Percentiles rank a stretch among this genome's conserved stretches.
These are phyloP conservation scores for Cornus suecica DNA, from an alignment of 148 eudicot genomes.

Conservation along the genomic window DNA sequence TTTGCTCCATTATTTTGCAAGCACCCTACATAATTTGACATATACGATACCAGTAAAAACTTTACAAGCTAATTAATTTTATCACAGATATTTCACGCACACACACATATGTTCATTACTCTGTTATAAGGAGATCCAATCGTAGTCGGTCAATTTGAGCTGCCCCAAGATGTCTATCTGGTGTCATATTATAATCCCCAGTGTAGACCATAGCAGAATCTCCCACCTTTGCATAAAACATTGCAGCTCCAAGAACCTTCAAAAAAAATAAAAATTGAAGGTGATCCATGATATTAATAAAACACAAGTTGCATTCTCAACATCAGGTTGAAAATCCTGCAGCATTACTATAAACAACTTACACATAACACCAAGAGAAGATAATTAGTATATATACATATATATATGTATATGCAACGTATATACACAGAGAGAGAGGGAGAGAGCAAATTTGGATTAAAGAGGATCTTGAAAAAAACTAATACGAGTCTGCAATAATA, in stretches of 20 bases:
- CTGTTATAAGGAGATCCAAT: slow-evolving; percentile 86
- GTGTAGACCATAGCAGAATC: slow-evolving; percentile 81
- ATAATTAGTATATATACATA: too few species aligned
- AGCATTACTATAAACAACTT: background rate
- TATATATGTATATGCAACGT: too few species aligned
- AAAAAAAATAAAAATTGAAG: slow-evolving; percentile 3
- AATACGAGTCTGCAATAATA: background rate
- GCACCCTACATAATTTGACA: background rate
- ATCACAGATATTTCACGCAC: background rate
- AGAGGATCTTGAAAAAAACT: background rate
- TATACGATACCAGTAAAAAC: background rate
- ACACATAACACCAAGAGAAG: background rate
- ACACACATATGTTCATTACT: slow-evolving; percentile 40
- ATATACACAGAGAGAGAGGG: too few species aligned
- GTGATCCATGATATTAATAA: background rate
- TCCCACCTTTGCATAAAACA: slow-evolving; percentile 91
- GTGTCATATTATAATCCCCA: slow-evolving; percentile 96
- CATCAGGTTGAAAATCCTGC: background rate
- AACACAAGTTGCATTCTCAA: background rate
- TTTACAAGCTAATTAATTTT: background rate
- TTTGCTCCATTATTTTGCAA: slow-evolving; percentile 3
- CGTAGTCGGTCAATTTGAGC: slow-evolving; percentile 88
- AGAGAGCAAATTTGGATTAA: background rate
- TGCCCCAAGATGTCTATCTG: slow-evolving; percentile 96
- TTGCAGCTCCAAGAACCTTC: slow-evolving; percentile 95